phyloP scores from a whole-genome alignment of 2,329 filamentous ascomycete species.

The Tolypocladium sp. region DNA sequence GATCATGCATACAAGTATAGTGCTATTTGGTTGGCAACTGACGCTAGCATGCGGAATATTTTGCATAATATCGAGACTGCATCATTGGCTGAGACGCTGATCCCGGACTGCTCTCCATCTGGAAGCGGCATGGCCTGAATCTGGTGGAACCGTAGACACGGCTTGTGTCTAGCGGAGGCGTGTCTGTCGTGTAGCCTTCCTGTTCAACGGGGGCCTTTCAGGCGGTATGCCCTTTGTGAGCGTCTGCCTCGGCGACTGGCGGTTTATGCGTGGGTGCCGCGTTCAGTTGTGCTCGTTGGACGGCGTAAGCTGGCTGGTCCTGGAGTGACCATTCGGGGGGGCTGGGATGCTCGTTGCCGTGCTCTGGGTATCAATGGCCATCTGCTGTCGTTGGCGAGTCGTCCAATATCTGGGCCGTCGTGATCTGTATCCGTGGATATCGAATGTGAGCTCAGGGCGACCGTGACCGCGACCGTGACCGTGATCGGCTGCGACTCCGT shows the following conservation, averaged over 20 bases:
- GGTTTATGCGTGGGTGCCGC: not conserved
- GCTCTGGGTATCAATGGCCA: not conserved
- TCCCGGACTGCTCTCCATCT: not conserved
- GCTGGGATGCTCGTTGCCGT: not conserved
- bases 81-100: not conserved
- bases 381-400: not conserved
- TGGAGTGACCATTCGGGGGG: not conserved
- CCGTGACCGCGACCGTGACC: slow-evolving; percentile 10
- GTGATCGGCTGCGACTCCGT: slow-evolving; percentile 15
- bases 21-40: not conserved
- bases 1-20: not conserved
- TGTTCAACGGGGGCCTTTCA: not conserved
- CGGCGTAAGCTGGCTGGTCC: not conserved
- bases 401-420: not conserved
- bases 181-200: too few relatives aligned
- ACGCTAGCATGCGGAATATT: not conserved
- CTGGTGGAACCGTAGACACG: not conserved
- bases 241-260: not conserved
- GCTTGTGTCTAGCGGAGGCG: too few relatives aligned
- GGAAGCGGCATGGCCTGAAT: not conserved
- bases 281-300: not conserved
- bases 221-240: not conserved
- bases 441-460: not conserved
- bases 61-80: not conserved
- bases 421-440: not conserved